phyloP scores from a whole-genome alignment of 1,284 basidiomycete genomes.

The Tremellales sp. region DNA sequence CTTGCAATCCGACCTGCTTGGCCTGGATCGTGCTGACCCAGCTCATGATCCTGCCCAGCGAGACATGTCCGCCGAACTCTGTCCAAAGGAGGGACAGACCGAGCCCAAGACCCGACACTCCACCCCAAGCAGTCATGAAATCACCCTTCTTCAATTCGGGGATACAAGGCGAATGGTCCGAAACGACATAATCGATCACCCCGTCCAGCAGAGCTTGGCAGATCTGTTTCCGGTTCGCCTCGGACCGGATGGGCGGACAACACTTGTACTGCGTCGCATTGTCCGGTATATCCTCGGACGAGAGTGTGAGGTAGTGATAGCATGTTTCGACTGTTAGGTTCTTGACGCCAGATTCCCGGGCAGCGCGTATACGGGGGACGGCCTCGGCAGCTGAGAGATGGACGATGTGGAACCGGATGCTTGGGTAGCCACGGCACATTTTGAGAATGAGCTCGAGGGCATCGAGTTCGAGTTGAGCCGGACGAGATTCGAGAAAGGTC shows the following conservation, averaged over 20 bases:
- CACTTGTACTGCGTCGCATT: conserved; percentile 63
- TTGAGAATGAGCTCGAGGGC: conserved; percentile 71
- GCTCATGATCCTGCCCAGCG: conserved; percentile 61
- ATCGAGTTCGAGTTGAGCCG: conserved; percentile 66
- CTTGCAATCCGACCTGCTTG: conserved; percentile 65
- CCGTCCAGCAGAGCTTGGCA: conserved; percentile 77
- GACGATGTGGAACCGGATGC: conserved; percentile 81
- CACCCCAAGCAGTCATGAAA: conserved; percentile 87
- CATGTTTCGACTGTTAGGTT: conserved; percentile 87
- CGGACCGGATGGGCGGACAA: conserved; percentile 83
- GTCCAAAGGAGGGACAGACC: conserved; percentile 83
- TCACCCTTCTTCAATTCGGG: conserved; percentile 74
- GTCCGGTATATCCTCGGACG: conserved; percentile 53
- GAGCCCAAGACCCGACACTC: conserved; percentile 80
- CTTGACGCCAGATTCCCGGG: conserved; percentile 48
- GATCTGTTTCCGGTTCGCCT: conserved; percentile 64
- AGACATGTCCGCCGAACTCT: conserved; percentile 55
- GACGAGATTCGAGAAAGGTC: conserved; percentile 79
- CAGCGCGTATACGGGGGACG: conserved; percentile 67
- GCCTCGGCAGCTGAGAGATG: conserved; percentile 81
- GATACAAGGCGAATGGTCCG: conserved; percentile 88
- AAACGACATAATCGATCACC: conserved; percentile 82
- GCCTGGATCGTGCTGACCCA: conserved; percentile 73
- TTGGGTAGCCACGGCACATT: conserved; percentile 60
- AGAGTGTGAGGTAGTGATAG: conserved; percentile 77